Evolutionary conservation across 2,329 filamentous ascomycete species (phyloP).

Genomic region (Dactylellina drechsleri): DNA sequence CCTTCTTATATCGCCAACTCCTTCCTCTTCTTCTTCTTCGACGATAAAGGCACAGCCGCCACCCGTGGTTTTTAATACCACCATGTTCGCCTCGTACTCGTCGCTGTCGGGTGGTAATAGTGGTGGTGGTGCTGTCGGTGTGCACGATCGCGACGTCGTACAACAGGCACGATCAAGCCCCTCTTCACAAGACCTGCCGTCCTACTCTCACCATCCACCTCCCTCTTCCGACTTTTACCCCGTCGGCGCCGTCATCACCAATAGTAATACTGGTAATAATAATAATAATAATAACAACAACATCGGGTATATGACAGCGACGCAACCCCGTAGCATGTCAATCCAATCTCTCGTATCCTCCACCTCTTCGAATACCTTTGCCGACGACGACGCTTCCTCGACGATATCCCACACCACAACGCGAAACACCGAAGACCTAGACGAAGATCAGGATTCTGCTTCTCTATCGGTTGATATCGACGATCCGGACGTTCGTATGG

Average conservation of each 20-base stretch:
- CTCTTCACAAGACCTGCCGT: conserved; percentile 10
- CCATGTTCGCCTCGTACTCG: conserved; percentile 40
- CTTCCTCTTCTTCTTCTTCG: conserved; percentile 9
- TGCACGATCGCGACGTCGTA: conserved; percentile 24
- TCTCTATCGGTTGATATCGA: conserved; percentile 63
- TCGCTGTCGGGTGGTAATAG: conserved; percentile 20
- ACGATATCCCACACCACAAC: conserved; percentile 50
- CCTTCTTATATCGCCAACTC: conserved; percentile 4
- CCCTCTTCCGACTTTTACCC: conserved; percentile 3
- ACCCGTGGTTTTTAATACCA: conserved; percentile 33
- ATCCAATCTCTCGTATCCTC: conserved; percentile 51
- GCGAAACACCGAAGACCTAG: conserved; percentile 50
- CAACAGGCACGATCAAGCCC: conserved; percentile 33
- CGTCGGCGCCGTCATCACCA: not conserved
- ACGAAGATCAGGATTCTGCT: conserved; percentile 29
- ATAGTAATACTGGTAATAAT: conserved; percentile 8
- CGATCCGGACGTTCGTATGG: conserved; percentile 74
- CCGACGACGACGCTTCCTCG: conserved; percentile 51
- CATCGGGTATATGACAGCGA: not conserved
- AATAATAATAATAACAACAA: too few relatives aligned
- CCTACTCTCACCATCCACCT: conserved; percentile 15
- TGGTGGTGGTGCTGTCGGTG: conserved; percentile 11
- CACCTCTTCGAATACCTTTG: conserved; percentile 39
- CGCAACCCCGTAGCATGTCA: conserved; percentile 51
- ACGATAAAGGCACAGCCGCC: not conserved